Evolutionary conservation across 2,329 filamentous ascomycete species (phyloP).

Genomic region (Colletotrichum sp.): DNA sequence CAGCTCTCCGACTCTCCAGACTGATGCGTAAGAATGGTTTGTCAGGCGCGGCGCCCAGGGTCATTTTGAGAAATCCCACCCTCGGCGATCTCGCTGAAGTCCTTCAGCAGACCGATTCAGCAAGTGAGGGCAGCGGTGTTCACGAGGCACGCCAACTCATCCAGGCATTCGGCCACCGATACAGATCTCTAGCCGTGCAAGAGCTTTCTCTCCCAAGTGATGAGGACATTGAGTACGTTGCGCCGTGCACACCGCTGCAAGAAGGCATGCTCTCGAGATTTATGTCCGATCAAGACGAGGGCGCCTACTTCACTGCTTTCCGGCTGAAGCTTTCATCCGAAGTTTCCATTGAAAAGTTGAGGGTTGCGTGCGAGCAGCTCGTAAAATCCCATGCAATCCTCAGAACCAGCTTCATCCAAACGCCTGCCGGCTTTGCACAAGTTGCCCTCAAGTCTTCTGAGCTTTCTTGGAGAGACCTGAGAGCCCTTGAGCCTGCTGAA

Average conservation of each 20-base stretch:
- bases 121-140: conserved; percentile 27
- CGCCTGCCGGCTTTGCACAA: conserved; percentile 79
- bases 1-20: conserved; percentile 73
- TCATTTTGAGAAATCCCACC: conserved; percentile 68
- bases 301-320: conserved; percentile 82
- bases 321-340: conserved; percentile 55
- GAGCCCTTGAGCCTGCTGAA: conserved; percentile 26
- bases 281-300: conserved; percentile 54
- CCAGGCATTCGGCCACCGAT: conserved; percentile 66
- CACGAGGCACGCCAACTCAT: conserved; percentile 64
- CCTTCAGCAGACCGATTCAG: conserved; percentile 27
- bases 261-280: conserved; percentile 83
- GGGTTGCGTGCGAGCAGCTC: conserved; percentile 61
- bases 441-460: conserved; percentile 57
- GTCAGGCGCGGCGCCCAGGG: conserved; percentile 62
- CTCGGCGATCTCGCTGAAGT: conserved; percentile 51
- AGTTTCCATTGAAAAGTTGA: conserved; percentile 53
- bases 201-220: neutral
- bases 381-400: conserved; percentile 65
- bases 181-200: conserved; percentile 59
- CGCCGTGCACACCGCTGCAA: conserved; percentile 85
- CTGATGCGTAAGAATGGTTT: conserved; percentile 69
- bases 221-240: conserved; percentile 71
- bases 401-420: conserved; percentile 74
- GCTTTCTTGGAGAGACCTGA: conserved; percentile 49